These are phyloP conservation scores for Xylariaceae sp. DNA, from an alignment of 2,329 filamentous ascomycete genomes.

Conservation along the genomic window DNA sequence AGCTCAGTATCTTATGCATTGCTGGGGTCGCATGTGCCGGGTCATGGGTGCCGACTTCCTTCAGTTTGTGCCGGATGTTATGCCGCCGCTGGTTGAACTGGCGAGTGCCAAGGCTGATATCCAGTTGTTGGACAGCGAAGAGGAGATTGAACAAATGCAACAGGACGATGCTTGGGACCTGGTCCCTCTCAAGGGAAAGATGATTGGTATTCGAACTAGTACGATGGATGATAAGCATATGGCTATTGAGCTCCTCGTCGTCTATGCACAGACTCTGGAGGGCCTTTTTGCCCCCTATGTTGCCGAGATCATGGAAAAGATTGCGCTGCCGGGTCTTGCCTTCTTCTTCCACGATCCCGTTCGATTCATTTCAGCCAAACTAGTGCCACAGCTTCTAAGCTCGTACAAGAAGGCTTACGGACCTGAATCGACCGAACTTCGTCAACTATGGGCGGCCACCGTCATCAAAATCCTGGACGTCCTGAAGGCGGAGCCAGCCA, in stretches of 20 bases:
- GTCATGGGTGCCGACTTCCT: slow-evolving; percentile 87
- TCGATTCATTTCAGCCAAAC: slow-evolving; percentile 87
- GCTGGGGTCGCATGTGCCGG: slow-evolving; percentile 98
- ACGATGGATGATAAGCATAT: slow-evolving; percentile 98
- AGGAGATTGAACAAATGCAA: slow-evolving; percentile 86
- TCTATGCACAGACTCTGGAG: slow-evolving; percentile 95
- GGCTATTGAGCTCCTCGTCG: slow-evolving; percentile 96
- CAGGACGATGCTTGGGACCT: slow-evolving; percentile 97
- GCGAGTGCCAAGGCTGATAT: slow-evolving; percentile 96
- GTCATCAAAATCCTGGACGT: slow-evolving; percentile 91
- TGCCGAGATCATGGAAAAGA: slow-evolving; percentile 89
- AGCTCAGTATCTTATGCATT: slow-evolving; percentile 94
- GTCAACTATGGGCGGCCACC: slow-evolving; percentile 76
- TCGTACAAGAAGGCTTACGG: slow-evolving; percentile 93
- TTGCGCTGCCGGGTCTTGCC: slow-evolving; percentile 84
- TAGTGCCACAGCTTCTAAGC: slow-evolving; percentile 87
- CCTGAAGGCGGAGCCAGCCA: slow-evolving; percentile 84
- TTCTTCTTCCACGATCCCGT: slow-evolving; percentile 99
- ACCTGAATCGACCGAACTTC: slow-evolving; percentile 69
- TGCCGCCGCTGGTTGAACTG: slow-evolving; percentile 86
- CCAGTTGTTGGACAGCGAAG: slow-evolving; percentile 89
- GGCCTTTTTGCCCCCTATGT: slow-evolving; percentile 89
- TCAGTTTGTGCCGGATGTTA: slow-evolving; percentile 85
- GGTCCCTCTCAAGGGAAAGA: slow-evolving; percentile 93
- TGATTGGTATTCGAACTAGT: slow-evolving; percentile 96